These are phyloP conservation scores for Fraxinus albicans DNA, from an alignment of 305 asterid genomes.

Conservation along the genomic window DNA sequence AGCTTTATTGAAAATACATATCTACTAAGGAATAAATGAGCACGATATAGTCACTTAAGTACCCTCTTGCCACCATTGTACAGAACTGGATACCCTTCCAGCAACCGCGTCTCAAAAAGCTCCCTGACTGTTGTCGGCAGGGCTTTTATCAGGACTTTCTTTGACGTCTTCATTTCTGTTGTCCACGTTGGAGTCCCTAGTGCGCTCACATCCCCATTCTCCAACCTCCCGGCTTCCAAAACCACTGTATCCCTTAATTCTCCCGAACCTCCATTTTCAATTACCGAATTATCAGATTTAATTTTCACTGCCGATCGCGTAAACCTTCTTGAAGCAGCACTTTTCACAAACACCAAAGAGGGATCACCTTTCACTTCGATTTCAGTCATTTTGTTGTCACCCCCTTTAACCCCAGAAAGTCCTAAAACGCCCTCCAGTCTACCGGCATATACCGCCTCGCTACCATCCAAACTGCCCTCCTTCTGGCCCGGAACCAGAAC, in stretches of 20 bases:
- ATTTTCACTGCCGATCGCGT: conserved; percentile 48
- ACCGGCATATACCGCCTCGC: conserved; percentile 18
- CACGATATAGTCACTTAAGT: neutral
- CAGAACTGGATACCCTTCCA: conserved; percentile 96
- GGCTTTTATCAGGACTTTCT: conserved; percentile 49
- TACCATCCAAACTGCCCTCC: neutral
- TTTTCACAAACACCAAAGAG: neutral
- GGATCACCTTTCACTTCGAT: conserved; percentile 55
- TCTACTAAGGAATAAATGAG: neutral
- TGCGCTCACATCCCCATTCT: conserved; percentile 29
- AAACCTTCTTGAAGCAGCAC: conserved; percentile 40
- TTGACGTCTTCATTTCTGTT: conserved; percentile 67
- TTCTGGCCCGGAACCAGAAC: neutral
- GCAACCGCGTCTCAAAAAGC: conserved; percentile 83
- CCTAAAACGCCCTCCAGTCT: conserved; percentile 31
- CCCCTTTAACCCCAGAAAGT: conserved; percentile 17
- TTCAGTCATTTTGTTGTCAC: conserved; percentile 44
- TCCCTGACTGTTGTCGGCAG: conserved; percentile 84
- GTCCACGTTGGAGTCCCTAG: conserved; percentile 42
- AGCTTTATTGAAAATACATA: neutral
- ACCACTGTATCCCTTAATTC: conserved; percentile 49
- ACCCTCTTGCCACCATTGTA: conserved; percentile 97
- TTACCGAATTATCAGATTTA: conserved; percentile 30
- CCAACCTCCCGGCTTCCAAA: conserved; percentile 49
- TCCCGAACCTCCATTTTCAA: conserved; percentile 30